Base-by-base conservation (phyloP, 352 stramenopile genomes). In the Peronospora belbahrii region DNA sequence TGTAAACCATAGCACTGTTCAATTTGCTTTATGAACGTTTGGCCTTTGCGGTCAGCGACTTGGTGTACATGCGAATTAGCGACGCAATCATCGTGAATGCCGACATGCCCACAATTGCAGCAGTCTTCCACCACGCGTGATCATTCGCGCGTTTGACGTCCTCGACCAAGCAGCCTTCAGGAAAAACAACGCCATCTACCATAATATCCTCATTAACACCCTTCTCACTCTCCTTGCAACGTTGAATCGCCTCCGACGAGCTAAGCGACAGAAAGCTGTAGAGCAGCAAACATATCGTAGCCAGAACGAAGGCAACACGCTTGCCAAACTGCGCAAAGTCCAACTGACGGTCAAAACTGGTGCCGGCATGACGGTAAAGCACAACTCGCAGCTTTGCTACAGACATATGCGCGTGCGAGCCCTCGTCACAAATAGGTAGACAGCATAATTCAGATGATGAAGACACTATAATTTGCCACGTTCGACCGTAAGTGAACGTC, bases 401-500 rank as follows among this genome's bases (percentile, higher is more conserved):
- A 3, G 63, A 50, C 51, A 86, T 74, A 40, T 90, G 75, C 1
- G 48, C 62, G 28, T 74, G 60, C 5, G 63, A 76, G 5, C 47
- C 42, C 0, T 67, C 48, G 1, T 83, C 63, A 11, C 52, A 59
- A 33, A 83, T 76, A 23, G 72, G 65, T 37, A 83, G 38, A 34
- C 67, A 83, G 51, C 70, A 80, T 13, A 90, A 45, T 9, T 88
- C 75, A 9, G 65, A 61, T 11, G 59, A 70, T 0, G 48, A 71
- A 15, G 75, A 71, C 13, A 78, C 74, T 19, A 83, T 44, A 28
- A 70, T 59, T 52, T 90, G 79, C 79, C 79, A 90, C 40, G 73
- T 90, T 39, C 73, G 67, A 27, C 79, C 75, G 50, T 85, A 83
- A 6, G 17, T 23, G 37, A 65, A 68, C n/a, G 67, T 85, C 32